Evolutionary conservation across 306 rosid species (phyloP).

Genomic region (Neltuma alba): DNA sequence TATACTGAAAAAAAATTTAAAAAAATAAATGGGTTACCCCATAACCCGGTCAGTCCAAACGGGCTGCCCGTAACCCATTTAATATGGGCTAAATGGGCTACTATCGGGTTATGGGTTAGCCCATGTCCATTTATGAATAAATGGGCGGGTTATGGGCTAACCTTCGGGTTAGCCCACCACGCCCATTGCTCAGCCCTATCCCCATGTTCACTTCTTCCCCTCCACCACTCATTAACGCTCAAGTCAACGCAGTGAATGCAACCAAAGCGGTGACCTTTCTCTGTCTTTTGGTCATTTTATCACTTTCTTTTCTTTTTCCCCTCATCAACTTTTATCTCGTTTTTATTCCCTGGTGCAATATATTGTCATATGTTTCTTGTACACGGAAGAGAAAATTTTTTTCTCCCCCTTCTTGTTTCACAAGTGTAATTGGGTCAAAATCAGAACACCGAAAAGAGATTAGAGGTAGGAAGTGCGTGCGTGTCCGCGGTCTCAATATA

Average conservation of each 20-base stretch:
- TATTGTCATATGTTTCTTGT: neutral
- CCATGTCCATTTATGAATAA: no score
- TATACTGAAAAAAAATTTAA: no score
- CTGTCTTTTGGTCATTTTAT: neutral
- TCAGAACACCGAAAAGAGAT: neutral
- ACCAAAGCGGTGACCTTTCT: neutral
- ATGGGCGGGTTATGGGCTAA: no score
- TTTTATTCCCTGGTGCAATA: neutral
- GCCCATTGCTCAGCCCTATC: neutral
- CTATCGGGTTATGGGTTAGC: no score
- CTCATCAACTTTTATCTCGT: neutral
- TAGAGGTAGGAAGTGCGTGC: neutral
- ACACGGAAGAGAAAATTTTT: neutral
- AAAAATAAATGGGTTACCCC: no score
- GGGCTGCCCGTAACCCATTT: no score
- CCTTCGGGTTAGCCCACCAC: no score
- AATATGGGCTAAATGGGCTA: no score
- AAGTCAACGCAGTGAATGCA: slow-evolving; percentile 1
- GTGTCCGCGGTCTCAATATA: neutral
- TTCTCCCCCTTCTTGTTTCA: neutral
- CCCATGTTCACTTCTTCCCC: neutral
- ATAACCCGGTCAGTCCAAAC: no score
- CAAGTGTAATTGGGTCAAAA: neutral
- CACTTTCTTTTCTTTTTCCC: neutral
- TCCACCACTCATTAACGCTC: no score